Percentiles rank a stretch among this genome's conserved stretches.
phyloP scores from a whole-genome alignment of 2,329 filamentous ascomycete species.

The Aureobasidium sp. region DNA sequence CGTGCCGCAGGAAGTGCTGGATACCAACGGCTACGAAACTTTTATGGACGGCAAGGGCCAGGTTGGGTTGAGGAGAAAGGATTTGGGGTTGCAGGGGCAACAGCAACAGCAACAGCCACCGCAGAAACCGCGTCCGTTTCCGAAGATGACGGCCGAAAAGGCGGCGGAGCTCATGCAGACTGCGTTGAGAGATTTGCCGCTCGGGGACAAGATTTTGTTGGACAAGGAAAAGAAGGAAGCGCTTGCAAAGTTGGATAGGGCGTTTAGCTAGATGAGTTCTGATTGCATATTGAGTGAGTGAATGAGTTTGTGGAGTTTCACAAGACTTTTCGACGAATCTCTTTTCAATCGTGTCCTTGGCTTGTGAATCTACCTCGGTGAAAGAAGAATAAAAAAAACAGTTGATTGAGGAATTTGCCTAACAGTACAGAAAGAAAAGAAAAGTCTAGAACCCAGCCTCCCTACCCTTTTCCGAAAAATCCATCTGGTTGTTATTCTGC shows the following conservation, averaged over 20 bases:
- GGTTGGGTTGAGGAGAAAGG: constrained; percentile 41
- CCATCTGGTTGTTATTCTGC: not conserved
- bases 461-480: constrained; percentile 3
- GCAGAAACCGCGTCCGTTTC: constrained; percentile 19
- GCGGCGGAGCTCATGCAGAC: constrained; percentile 43
- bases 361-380: no score
- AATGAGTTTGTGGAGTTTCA: no score
- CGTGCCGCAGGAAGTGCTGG: constrained; percentile 42
- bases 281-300: no score
- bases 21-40: constrained; percentile 44
- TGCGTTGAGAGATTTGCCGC: constrained; percentile 40
- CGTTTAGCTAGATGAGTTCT: constrained; percentile 18
- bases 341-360: no score
- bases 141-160: constrained; percentile 33
- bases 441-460: not conserved
- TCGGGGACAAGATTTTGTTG: constrained; percentile 30
- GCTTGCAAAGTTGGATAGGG: constrained; percentile 40
- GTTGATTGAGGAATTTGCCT: no score
- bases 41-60: constrained; percentile 45
- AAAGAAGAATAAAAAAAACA: no score
- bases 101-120: not conserved
- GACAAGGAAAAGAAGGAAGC: constrained; percentile 39
- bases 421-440: no score
- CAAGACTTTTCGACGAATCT: no score
- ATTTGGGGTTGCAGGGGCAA: constrained; percentile 11